Percentiles rank a stretch among this genome's conserved stretches.
phyloP scores from a whole-genome alignment of 371 early-diverging fungal genomes.

The Saksenaea oblongispora region DNA sequence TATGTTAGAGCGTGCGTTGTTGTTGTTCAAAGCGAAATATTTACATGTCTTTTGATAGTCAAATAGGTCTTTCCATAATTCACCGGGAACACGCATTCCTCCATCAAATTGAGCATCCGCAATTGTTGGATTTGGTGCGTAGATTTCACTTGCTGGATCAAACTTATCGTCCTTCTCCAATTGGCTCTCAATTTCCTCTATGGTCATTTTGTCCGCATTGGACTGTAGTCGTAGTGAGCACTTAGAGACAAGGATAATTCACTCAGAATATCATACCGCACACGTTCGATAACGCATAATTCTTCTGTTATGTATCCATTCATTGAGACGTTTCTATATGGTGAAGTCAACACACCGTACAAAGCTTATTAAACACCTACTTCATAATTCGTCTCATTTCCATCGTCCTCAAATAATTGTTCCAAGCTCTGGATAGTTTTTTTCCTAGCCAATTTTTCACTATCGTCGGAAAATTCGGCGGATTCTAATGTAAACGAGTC shows the following conservation, averaged over 20 bases:
- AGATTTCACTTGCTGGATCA: conserved; percentile 57
- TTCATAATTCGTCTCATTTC: conserved; percentile 58
- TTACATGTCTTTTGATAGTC: conserved; percentile 89
- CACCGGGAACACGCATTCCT: conserved; percentile 77
- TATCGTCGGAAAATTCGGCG: conserved; percentile 9
- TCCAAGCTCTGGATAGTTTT: conserved; percentile 21
- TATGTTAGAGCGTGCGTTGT: too few species aligned
- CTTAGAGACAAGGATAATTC: too few species aligned
- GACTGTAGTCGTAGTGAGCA: too few species aligned
- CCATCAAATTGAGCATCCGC: conserved; percentile 63
- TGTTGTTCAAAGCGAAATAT: background rate
- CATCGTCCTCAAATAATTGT: conserved; percentile 58
- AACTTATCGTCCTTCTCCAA: conserved; percentile 8
- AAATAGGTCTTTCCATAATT: conserved; percentile 83
- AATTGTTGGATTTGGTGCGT: conserved; percentile 57
- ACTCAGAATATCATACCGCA: conserved; percentile 17
- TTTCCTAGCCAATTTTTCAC: conserved; percentile 7
- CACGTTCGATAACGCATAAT: conserved; percentile 40
- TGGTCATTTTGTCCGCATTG: conserved; percentile 8
- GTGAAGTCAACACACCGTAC: background rate
- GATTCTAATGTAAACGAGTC: conserved; percentile 4
- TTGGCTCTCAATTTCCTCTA: conserved; percentile 17
- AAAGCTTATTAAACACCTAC: conserved; percentile 6
- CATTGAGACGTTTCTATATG: conserved; percentile 45
- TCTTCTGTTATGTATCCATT: conserved; percentile 59